Percentiles rank a stretch among this genome's conserved stretches.
phyloP scores from a whole-genome alignment of 352 stramenopile species.

The Pythium angustatum region DNA sequence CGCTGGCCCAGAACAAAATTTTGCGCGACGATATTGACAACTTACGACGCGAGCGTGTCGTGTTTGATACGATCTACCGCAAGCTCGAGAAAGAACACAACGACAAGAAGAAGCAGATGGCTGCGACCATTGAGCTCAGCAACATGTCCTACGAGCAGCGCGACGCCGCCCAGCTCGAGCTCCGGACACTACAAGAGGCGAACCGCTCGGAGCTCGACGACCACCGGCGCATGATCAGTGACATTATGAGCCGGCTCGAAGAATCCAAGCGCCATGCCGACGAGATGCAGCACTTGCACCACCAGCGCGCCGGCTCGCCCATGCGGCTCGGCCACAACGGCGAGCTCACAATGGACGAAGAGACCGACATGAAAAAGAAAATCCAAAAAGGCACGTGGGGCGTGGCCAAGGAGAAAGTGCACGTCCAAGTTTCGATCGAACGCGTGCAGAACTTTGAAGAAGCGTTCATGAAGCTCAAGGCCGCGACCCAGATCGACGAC shows the following conservation, averaged over 20 bases:
- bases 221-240: constrained; percentile 53
- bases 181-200: constrained; percentile 90
- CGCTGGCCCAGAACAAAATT: constrained; percentile 91
- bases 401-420: constrained; percentile 84
- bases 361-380: constrained; percentile 71
- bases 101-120: constrained; percentile 96
- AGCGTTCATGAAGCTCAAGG: constrained; percentile 94
- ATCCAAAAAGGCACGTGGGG: constrained; percentile 79
- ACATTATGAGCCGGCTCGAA: constrained; percentile 65
- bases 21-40: constrained; percentile 94
- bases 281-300: constrained; percentile 33
- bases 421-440: constrained; percentile 88
- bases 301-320: constrained; percentile 35
- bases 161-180: constrained; percentile 93
- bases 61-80: constrained; percentile 95
- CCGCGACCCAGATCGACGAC: constrained; percentile 90
- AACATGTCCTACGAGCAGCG: constrained; percentile 95
- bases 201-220: constrained; percentile 85
- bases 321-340: constrained; percentile 27
- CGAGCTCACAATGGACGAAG: constrained; percentile 59
- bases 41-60: constrained; percentile 90
- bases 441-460: constrained; percentile 95
- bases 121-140: constrained; percentile 92
- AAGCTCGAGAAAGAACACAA: constrained; percentile 91
- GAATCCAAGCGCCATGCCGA: constrained; percentile 50